A percentile compares a stretch with the other conserved stretches of the same genome.
These are phyloP conservation scores for Plasmodium relictum DNA, from an alignment of 169 alveolate genomes.

Conservation along the genomic window DNA sequence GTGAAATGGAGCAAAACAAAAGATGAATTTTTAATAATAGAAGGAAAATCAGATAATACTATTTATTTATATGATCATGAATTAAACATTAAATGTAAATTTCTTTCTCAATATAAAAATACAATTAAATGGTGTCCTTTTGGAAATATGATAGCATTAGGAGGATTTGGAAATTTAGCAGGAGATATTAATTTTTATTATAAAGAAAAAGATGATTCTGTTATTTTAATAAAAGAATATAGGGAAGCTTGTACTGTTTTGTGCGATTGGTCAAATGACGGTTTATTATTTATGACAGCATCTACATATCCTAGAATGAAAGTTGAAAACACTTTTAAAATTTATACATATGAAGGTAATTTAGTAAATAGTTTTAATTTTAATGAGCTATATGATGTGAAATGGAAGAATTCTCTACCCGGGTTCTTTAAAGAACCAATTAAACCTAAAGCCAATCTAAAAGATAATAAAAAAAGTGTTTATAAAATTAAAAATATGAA, in stretches of 20 bases:
- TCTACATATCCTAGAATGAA: slow-evolving; percentile 88
- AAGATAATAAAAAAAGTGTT: slow-evolving; percentile 45
- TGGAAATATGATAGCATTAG: slow-evolving; percentile 85
- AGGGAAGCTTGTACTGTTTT: slow-evolving; percentile 87
- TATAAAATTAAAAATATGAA: slow-evolving; percentile 26
- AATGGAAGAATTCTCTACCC: slow-evolving; percentile 40
- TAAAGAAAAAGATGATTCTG: slow-evolving; percentile 72
- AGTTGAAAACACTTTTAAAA: slow-evolving; percentile 84
- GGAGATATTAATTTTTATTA: slow-evolving; percentile 85
- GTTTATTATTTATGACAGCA: slow-evolving; percentile 83
- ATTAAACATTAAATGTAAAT: slow-evolving; percentile 75
- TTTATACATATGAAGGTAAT: slow-evolving; percentile 84
- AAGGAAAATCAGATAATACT: slow-evolving; percentile 85
- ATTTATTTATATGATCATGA: slow-evolving; percentile 80
- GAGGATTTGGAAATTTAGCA: slow-evolving; percentile 87
- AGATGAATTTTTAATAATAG: slow-evolving; percentile 82
- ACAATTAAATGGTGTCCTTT: slow-evolving; percentile 86
- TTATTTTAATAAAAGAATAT: slow-evolving; percentile 70
- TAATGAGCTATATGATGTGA: slow-evolving; percentile 52
- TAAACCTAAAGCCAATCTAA: slow-evolving; percentile 44
- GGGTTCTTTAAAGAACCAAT: slow-evolving; percentile 29
- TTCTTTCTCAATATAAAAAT: slow-evolving; percentile 82
- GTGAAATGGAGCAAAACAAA: slow-evolving; percentile 82
- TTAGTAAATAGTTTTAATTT: slow-evolving; percentile 57
- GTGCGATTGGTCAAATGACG: slow-evolving; percentile 87